These are phyloP conservation scores for Xylaria intraflava DNA, from an alignment of 495 filamentous ascomycete genomes.

Conservation along the genomic window DNA sequence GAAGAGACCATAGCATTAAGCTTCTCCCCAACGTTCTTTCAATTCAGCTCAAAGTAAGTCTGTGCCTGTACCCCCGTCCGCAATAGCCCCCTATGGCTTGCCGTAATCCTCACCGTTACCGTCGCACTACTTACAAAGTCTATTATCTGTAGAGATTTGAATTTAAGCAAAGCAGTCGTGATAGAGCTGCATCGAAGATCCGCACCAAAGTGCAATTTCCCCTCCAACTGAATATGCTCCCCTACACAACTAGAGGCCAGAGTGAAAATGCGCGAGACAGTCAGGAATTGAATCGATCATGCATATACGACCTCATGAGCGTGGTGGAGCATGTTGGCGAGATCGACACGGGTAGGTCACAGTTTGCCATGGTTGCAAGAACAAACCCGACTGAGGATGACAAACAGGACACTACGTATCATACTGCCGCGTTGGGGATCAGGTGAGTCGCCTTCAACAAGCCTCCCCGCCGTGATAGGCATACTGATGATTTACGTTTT, in stretches of 20 bases:
- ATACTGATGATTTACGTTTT: neutral
- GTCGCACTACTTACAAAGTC: neutral
- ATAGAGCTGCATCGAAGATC: constrained; percentile 67
- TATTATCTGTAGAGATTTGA: constrained; percentile 63
- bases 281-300: constrained; percentile 46
- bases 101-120: neutral
- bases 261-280: constrained; percentile 33
- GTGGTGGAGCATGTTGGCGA: constrained; percentile 84
- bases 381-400: constrained; percentile 20
- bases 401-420: constrained; percentile 66
- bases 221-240: constrained; percentile 77
- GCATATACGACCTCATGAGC: constrained; percentile 72
- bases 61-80: no score
- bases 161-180: constrained; percentile 52
- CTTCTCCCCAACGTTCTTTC: constrained; percentile 78
- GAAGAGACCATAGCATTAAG: constrained; percentile 72
- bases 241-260: constrained; percentile 64
- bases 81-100: neutral
- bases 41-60: constrained; percentile 78
- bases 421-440: constrained; percentile 73
- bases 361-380: neutral
- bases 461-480: neutral
- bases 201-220: constrained; percentile 77
- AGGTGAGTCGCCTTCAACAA: constrained; percentile 44
- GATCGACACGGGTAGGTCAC: constrained; percentile 56